Conservation (phyloP, 2,329 filamentous ascomycete genomes). For the Fusarium clavum region DNA sequence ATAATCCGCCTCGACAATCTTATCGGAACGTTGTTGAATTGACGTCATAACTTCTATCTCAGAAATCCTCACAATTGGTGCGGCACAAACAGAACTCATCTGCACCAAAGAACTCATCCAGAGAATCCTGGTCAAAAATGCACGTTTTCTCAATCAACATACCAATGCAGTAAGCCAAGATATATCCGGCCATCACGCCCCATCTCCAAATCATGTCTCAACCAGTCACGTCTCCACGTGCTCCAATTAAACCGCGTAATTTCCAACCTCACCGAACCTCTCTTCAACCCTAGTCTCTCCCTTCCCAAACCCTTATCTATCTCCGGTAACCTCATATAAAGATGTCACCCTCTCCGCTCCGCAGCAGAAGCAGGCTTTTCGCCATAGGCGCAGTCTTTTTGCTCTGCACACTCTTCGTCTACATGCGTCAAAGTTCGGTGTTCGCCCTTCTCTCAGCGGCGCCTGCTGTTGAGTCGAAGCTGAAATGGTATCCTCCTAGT, state of each 20-base stretch:
- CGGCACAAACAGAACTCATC: no score
- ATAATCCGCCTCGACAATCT: not conserved
- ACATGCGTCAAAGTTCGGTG: conserved; percentile 24
- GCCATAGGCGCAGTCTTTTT: conserved; percentile 14
- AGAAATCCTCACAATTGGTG: not conserved
- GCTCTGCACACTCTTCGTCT: not conserved
- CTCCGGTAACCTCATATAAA: not conserved
- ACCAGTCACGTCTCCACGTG: conserved; percentile 36
- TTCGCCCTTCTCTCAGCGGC: conserved; percentile 29
- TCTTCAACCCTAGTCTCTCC: not conserved
- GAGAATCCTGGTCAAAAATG: not conserved
- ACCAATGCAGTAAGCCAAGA: not conserved
- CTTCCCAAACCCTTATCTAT: not conserved
- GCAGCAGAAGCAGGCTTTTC: conserved; percentile 12
- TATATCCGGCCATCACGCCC: not conserved
- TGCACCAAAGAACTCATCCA: fast-evolving
- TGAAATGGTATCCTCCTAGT: conserved; percentile 69
- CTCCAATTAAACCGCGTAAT: conserved; percentile 31
- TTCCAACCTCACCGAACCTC: conserved; percentile 6
- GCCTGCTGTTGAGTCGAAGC: conserved; percentile 49
- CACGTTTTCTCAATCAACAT: not conserved
- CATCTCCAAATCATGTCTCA: not conserved
- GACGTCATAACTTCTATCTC: not conserved
- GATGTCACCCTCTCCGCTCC: conserved; percentile 28
- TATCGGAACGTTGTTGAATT: not conserved